Evolutionary conservation across 805 yeast genomes (phyloP), one percentile per base, ranked within the genome.

Genomic region (Zygosaccharomyces rouxii): DNA sequence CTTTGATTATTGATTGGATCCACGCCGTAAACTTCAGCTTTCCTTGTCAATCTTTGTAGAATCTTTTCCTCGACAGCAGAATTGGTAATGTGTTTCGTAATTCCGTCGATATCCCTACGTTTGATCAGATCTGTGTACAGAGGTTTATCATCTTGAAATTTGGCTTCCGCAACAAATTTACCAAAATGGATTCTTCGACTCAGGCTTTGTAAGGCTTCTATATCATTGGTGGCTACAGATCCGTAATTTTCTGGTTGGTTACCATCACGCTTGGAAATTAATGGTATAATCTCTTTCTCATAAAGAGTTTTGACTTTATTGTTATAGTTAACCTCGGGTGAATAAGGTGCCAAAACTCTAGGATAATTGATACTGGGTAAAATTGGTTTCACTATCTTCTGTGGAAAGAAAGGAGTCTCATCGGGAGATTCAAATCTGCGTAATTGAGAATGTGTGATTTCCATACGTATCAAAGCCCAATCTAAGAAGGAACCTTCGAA

Each of bases 121-220:
- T 71, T 64, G 56, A 94, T 94, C 57, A 89, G 69, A 56, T 75
- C 70, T 1, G 79, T 79, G 71, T 83, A 89, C 44, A 66, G 67
- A 43, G 78, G 86, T 30, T 72, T 75, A 52, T 90, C 94, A 23
- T 74, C 71, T 58, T 76, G 82, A 67, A 81, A 94, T 69, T 94
- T 94, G 39, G 96, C 86, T 66, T 94, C 99, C 4, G 99, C 99
- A 7, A 94, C 99, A 73, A 92, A 94, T 69, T 86, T 87, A 43
- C 99, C 99, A 70, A 92, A 94, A 69, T 94, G 99, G 57, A 94
- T 88, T 64, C 99, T 78, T 60, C 99, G 76, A 7, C 96, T 86
- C 39, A 94, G 70, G 4, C 96, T 84, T 67, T 94, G 97, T 55
- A 94, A 74, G 55, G 86, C 80, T 56, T 86, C 95, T 49, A 92